Percentiles rank a stretch among this genome's conserved stretches.
Evolutionary conservation across 495 filamentous ascomycete species (phyloP).

Genomic region (Cetradonia linearis): DNA sequence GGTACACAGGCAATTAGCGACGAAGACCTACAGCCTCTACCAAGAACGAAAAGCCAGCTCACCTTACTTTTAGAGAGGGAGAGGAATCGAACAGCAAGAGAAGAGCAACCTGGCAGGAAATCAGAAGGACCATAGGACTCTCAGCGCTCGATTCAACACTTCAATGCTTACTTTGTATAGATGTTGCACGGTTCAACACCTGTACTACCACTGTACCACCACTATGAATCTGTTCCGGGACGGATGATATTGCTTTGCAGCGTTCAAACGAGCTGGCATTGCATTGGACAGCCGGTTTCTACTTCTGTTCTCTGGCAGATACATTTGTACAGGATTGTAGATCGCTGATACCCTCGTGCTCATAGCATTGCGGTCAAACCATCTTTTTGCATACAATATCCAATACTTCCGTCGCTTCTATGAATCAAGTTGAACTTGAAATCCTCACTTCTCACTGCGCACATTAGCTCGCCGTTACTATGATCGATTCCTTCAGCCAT

Average conservation of each 20-base stretch:
- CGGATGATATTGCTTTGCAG: conserved; percentile 3
- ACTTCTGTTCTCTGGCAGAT: neutral
- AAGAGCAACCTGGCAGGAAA: neutral
- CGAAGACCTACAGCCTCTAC: conserved; percentile 11
- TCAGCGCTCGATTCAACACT: neutral
- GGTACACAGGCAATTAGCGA: neutral
- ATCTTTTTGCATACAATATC: neutral
- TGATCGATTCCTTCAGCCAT: neutral
- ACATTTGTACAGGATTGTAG: conserved; percentile 5
- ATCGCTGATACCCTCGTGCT: conserved; percentile 5
- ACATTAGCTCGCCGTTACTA: neutral
- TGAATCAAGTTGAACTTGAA: neutral
- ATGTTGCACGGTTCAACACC: neutral
- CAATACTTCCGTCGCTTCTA: neutral
- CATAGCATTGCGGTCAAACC: neutral
- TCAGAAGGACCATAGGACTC: neutral
- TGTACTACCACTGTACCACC: conserved; percentile 8
- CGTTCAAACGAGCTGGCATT: conserved; percentile 15
- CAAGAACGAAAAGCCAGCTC: conserved; percentile 28
- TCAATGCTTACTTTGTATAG: neutral
- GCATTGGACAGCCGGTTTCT: conserved; percentile 1
- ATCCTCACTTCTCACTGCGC: neutral
- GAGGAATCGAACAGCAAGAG: neutral
- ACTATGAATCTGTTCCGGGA: neutral
- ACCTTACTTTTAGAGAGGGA: conserved; percentile 24